phyloP scores from a whole-genome alignment of 148 eudicot species.

The Talinum fruticosum region DNA sequence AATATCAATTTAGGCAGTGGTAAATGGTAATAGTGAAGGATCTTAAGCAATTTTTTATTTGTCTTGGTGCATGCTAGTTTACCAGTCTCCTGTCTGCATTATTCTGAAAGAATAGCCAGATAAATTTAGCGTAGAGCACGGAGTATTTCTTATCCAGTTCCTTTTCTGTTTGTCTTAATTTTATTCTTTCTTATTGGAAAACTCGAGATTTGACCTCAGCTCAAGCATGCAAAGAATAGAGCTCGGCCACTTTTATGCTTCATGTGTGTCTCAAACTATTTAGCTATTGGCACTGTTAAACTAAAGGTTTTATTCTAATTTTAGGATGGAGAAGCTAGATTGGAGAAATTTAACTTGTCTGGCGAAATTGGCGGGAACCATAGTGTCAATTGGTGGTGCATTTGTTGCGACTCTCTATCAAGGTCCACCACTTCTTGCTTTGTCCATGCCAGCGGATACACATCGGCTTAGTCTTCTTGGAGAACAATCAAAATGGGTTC shows the following conservation, averaged over 20 bases:
- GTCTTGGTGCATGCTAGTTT: too few species aligned
- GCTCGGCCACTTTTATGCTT: not conserved
- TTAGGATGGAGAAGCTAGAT: constrained; percentile 51
- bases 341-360: constrained; percentile 29
- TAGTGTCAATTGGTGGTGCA: constrained; percentile 46
- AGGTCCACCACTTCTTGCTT: constrained; percentile 43
- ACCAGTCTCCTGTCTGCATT: too few species aligned
- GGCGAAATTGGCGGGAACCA: constrained; percentile 42
- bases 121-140: too few species aligned
- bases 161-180: too few species aligned
- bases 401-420: constrained; percentile 48
- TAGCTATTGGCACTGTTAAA: not conserved
- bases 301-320: not conserved
- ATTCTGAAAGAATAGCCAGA: too few species aligned
- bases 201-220: not conserved
- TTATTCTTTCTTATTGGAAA: not conserved
- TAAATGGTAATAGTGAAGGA: too few species aligned
- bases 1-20: too few species aligned
- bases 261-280: not conserved
- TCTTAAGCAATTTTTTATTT: too few species aligned
- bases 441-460: constrained; percentile 26
- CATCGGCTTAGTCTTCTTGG: constrained; percentile 22
- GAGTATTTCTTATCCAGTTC: too few species aligned
- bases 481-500: constrained; percentile 49
- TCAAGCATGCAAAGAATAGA: not conserved